Conservation (phyloP, 1,284 basidiomycete species). For the Ceratobasidium sp. region DNA sequence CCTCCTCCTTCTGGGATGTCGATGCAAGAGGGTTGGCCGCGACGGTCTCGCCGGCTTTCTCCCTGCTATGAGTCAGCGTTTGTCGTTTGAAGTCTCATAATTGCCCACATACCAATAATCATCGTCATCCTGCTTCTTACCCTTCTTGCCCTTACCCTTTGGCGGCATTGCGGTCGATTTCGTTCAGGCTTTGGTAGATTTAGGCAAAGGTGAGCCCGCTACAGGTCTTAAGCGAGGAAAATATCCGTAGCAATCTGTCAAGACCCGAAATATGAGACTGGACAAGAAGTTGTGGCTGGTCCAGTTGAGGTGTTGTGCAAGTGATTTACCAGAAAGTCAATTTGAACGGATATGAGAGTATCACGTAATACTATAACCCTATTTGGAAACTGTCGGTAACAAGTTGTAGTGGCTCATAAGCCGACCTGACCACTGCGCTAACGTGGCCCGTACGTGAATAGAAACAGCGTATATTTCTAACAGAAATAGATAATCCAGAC, state of each 20-base stretch:
- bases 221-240: too few relatives aligned
- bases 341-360: constrained; percentile 10
- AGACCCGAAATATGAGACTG: not conserved
- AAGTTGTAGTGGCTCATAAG: too few relatives aligned
- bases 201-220: not conserved
- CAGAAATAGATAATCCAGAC: too few relatives aligned
- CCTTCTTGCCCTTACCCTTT: constrained; percentile 88
- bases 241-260: not conserved
- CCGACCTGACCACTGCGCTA: too few relatives aligned
- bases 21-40: constrained; percentile 59
- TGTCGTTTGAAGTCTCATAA: constrained; percentile 18
- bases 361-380: not conserved
- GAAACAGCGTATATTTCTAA: too few relatives aligned
- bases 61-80: constrained; percentile 64
- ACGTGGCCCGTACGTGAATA: not conserved
- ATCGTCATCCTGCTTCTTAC: constrained; percentile 80
- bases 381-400: too few relatives aligned
- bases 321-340: constrained; percentile 33
- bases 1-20: constrained; percentile 63
- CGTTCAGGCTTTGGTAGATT: not conserved
- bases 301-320: not conserved
- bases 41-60: constrained; percentile 74
- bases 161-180: constrained; percentile 73
- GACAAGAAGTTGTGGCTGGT: not conserved
- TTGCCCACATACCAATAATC: constrained; percentile 77